Conservation (phyloP, 768 basidiomycete genomes). For the Russula griseocarnosa region DNA sequence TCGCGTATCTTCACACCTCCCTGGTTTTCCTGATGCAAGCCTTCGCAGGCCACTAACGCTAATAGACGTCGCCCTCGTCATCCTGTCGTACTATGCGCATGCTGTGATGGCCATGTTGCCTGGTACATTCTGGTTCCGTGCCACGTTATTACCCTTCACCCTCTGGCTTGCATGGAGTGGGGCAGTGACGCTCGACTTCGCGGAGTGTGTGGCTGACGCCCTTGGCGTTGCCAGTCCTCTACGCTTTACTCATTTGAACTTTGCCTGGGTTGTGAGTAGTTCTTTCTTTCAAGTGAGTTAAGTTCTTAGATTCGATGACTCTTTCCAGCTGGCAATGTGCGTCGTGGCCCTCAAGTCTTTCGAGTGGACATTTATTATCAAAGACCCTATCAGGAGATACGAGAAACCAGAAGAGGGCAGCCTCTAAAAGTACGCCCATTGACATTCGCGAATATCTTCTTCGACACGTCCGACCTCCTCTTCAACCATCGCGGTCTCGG, state of each 20-base stretch:
- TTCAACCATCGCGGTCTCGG: constrained; percentile 27
- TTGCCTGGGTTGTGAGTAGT: constrained; percentile 19
- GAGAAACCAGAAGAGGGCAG: not conserved
- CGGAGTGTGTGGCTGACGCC: constrained; percentile 5
- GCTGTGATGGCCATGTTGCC: constrained; percentile 25
- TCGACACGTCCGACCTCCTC: constrained; percentile 25
- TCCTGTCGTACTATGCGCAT: constrained; percentile 22
- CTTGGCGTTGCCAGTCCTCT: constrained; percentile 2
- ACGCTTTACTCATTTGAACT: constrained; percentile 18
- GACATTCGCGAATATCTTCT: not conserved
- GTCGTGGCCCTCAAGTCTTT: constrained; percentile 13
- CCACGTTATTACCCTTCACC: constrained; percentile 22
- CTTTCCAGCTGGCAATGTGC: constrained; percentile 12
- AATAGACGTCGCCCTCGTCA: constrained; percentile 5
- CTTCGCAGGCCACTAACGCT: constrained; percentile 6
- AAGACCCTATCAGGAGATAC: constrained; percentile 15
- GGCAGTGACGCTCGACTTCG: constrained; percentile 10
- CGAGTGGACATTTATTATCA: constrained; percentile 23
- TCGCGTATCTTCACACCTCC: not conserved
- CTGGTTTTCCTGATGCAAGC: constrained; percentile 9
- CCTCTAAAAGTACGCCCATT: constrained; percentile 11
- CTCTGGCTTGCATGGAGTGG: constrained; percentile 18
- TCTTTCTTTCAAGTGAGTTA: not conserved
- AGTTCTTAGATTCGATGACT: not conserved
- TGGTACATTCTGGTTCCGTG: constrained; percentile 4